Evolutionary conservation across 2,329 filamentous ascomycete genomes (phyloP).

Genomic region (Pyricularia pennisetigena): DNA sequence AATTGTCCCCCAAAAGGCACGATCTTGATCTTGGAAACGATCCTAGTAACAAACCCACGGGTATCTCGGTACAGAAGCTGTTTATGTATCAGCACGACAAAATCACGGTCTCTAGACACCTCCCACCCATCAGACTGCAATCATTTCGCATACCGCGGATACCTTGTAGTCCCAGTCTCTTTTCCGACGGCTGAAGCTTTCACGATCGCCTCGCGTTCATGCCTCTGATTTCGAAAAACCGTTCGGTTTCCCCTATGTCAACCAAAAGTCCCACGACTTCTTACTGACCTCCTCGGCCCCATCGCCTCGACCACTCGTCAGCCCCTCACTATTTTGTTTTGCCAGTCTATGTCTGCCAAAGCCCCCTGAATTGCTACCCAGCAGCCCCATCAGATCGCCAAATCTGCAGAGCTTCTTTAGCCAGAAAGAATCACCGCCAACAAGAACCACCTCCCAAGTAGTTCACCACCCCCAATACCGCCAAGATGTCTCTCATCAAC

Average conservation of each 20-base stretch:
- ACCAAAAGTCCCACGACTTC: conserved; percentile 37
- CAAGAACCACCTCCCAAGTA: not conserved
- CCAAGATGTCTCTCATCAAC: conserved; percentile 94
- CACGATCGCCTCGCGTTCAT: conserved; percentile 38
- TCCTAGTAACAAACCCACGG: not conserved
- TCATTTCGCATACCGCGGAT: conserved; percentile 93
- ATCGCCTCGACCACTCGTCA: conserved; percentile 23
- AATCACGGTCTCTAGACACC: conserved; percentile 86
- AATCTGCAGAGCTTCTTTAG: not conserved
- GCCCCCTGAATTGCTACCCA: not conserved
- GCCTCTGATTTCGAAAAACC: conserved; percentile 42
- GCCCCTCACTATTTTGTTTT: conserved; percentile 15
- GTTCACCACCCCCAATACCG: conserved; percentile 25
- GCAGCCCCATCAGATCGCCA: conserved; percentile 1
- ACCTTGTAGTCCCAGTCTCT: conserved; percentile 82
- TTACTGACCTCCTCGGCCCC: conserved; percentile 41
- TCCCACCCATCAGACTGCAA: conserved; percentile 91
- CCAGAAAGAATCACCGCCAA: conserved; percentile 5
- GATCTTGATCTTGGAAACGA: not conserved
- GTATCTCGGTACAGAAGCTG: conserved; percentile 35
- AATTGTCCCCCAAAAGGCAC: not conserved
- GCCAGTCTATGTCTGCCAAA: conserved; percentile 6
- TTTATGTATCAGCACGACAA: conserved; percentile 99
- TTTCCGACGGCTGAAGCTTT: conserved; percentile 76
- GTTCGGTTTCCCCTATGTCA: conserved; percentile 46